Evolutionary conservation across 1,139 yeast species (phyloP), one percentile per base, ranked within the genome.

Genomic region (Pichia terricola): DNA sequence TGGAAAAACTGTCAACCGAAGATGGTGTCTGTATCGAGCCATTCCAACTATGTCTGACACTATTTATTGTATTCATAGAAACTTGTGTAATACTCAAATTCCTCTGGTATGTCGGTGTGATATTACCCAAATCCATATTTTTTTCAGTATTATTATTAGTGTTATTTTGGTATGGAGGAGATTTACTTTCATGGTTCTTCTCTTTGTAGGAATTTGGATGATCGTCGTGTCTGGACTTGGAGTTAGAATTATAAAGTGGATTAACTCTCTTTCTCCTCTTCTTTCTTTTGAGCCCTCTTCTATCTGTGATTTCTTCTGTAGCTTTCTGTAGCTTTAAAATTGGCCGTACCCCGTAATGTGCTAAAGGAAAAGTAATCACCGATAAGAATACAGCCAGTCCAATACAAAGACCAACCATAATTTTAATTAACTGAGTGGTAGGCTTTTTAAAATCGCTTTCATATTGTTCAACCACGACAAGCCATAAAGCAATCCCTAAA

Each of bases 341-440:
- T 0, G 98, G 96, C 48, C 84, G 65, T 4, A 88, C 91, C 36
- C 91, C 89, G 69, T 79, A 80, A 45, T 87, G 86, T 0, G 96
- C 89, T 46, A 87, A 64, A 2, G 94, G 88, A 59, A 88, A 75
- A 1, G 96, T 86, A 25, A 84, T 64, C 2, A 86, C 52, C 51
- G 86, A 74, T 67, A 88, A 78, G 50, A 84, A 75, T 0, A 70
- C 86, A 3, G 94, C 89, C 32, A 86, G 77, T 1, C 88, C 95
- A 37, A 86, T 66, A 26, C 85, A 87, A 1, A 85, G 80, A 3
- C 94, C 95, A 41, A 82, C 73, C 46, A 86, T 80, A 43, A 86
- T 82, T 50, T 77, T 77, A 4, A 82, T 72, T 40, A 88, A 65
- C 49, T 70, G 73, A 28, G 70, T 63, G 4, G 83, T 74, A 0